Evolutionary conservation across 768 basidiomycete species (phyloP).

Genomic region (Macrolepiota albuminosa): DNA sequence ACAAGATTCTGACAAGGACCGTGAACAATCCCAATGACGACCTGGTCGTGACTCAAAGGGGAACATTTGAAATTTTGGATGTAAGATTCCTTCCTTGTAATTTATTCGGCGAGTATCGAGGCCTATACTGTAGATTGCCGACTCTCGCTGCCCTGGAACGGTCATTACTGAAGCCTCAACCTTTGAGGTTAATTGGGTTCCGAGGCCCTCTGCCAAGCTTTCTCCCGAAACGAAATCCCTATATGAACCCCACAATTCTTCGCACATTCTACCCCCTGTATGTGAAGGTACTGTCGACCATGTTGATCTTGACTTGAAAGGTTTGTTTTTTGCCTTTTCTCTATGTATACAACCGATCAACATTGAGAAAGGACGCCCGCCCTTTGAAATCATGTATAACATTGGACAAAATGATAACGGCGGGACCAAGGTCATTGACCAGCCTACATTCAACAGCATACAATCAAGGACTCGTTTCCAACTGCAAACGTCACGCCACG

Average conservation of each 20-base stretch:
- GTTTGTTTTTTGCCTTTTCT: conserved; percentile 29
- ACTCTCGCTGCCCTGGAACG: conserved; percentile 81
- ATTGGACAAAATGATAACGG: conserved; percentile 70
- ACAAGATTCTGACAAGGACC: conserved; percentile 32
- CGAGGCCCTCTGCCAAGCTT: conserved; percentile 70
- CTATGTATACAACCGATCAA: neutral
- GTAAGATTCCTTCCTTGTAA: conserved; percentile 33
- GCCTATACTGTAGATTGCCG: conserved; percentile 56
- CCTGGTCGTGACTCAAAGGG: conserved; percentile 69
- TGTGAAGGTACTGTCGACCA: conserved; percentile 81
- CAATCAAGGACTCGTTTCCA: conserved; percentile 78
- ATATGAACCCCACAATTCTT: conserved; percentile 63
- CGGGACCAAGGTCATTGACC: conserved; percentile 65
- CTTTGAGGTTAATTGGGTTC: conserved; percentile 76
- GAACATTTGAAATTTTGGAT: conserved; percentile 68
- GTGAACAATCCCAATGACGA: conserved; percentile 65
- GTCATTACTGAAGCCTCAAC: conserved; percentile 54
- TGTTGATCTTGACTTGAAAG: conserved; percentile 79
- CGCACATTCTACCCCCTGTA: conserved; percentile 68
- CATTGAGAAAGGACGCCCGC: conserved; percentile 65
- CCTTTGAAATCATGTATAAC: conserved; percentile 91
- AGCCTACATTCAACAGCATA: conserved; percentile 81
- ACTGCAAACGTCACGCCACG: conserved; percentile 70
- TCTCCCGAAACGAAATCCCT: conserved; percentile 50
- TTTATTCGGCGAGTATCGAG: neutral